Base-by-base conservation (phyloP, 345 rosid genomes). In the Abelmoschus esculentus region DNA sequence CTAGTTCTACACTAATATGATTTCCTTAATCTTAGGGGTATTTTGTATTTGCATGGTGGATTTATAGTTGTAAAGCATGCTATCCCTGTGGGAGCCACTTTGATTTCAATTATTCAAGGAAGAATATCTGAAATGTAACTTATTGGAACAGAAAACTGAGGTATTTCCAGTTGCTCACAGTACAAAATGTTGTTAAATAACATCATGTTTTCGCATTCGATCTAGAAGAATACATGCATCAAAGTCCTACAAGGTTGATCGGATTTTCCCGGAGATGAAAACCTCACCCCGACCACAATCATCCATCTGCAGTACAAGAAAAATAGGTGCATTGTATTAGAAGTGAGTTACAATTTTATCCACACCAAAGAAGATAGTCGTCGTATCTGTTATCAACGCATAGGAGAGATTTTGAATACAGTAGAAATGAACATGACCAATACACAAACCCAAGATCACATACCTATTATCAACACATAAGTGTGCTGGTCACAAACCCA, bases 241-340 rank as follows among this genome's bases (percentile, higher is more conserved):
- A 47, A 60, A 38, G 74, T 50, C 67, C 38, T 59, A 50, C 57
- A 32, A 49, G 7, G 46, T 32, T n/a, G 68, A 49, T 15, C 15
- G n/a, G 38, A 52, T 26, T 17, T 61, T 71, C 72, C 52, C 34
- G 61, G 59, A 61, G 67, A 61, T 49, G 60, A 71, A 17, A 3
- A 13, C 50, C 22, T 22, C 19, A 71, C 50, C 49, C 32, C 59
- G 62, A 34, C 52, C 74, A 61, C 61, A 70, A 70, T 70, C 73
- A 70, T 40, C 66, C 66, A 70, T 70, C 74, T 71, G 62, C 74
- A 62, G 31, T 18, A 62, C 46, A 71, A 71, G 3, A 61, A 61
- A 61, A 49, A 31, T 49, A 19, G 54, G 19, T 19, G 68, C 58
- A 74, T 34, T 26, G 63, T 36, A 69, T 38, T 57, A 71, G 64